phyloP scores from a whole-genome alignment of 768 basidiomycete species.

The Filobasidium floriforme region DNA sequence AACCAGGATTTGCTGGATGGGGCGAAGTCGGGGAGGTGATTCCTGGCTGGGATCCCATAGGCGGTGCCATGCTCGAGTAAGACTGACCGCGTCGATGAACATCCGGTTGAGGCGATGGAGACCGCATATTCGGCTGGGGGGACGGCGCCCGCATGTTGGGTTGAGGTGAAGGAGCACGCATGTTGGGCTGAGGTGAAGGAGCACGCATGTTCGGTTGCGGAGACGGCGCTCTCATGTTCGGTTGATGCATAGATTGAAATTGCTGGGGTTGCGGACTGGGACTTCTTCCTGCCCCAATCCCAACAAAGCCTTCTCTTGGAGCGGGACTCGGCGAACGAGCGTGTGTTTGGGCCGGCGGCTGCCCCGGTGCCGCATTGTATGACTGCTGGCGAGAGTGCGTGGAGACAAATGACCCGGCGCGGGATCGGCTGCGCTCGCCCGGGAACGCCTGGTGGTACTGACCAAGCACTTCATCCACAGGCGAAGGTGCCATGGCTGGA shows the following conservation, averaged over 20 bases:
- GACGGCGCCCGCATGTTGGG: not conserved
- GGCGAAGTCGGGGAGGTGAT: not conserved
- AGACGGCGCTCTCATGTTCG: constrained; percentile 1
- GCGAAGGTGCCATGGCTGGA: constrained; percentile 44
- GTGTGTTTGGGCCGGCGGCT: constrained; percentile 32
- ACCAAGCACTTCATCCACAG: constrained; percentile 64
- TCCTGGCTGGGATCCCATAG: not conserved
- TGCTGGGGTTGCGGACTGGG: constrained; percentile 53
- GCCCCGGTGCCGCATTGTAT: constrained; percentile 6
- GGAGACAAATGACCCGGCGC: constrained; percentile 33
- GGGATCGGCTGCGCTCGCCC: constrained; percentile 54
- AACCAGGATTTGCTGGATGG: not conserved
- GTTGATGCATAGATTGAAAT: constrained; percentile 14
- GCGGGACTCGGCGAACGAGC: constrained; percentile 33
- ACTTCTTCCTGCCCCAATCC: constrained; percentile 59
- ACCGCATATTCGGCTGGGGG: not conserved
- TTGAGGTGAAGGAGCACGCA: constrained; percentile 5
- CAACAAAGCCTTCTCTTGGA: constrained; percentile 58
- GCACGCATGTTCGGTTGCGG: constrained; percentile 3
- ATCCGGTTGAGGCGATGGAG: not conserved
- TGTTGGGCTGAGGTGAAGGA: constrained; percentile 8
- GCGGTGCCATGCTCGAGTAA: constrained; percentile 2
- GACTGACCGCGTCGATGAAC: not conserved
- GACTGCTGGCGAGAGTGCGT: constrained; percentile 27
- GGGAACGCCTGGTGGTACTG: constrained; percentile 80